Evolutionary conservation across 345 rosid genomes (phyloP), one percentile per base, ranked within the genome.

Genomic region (Eucalyptus coolabah): DNA sequence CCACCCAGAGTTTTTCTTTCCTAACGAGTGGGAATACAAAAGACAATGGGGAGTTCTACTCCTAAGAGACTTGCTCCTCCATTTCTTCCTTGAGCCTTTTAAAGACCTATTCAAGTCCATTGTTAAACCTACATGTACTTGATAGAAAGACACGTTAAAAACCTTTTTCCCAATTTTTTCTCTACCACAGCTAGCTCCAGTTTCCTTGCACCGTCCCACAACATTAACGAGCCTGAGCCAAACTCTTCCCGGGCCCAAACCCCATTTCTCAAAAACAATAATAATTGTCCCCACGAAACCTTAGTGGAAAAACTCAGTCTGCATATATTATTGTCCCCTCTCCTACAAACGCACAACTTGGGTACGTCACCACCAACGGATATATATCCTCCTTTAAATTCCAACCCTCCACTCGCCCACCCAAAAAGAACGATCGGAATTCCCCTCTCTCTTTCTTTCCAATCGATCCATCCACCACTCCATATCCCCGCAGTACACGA

Each of bases 281-380:
- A 77, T 77, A 77, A 77, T 77, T 77, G 83, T 40, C 30, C 93
- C 94, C 95, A 93, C 93, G 82, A 91, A 93, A 90, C 88, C 91
- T 63, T 89, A 94, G 96, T 95, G 97, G 97, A 90, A 90, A 91
- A 93, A 90, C 93, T 95, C 93, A 91, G 91, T 93, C 91, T 91
- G 94, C 97, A 96, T 96, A 91, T 93, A 91, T 92, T 91, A 93
- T 93, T 93, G 95, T 93, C 95, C 53, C 94, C 95, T 91, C 89
- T n/a, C 45, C 72, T 90, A 89, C 49, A 82, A 90, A 77, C 83
- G 83, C 83, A 80, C 16, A 88, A 56, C 87, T 67, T 85, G 63
- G 83, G 51, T 89, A 92, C 93, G 92, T 92, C 95, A 96, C 95
- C 90, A 89, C 92, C 90, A 44, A 92, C 88, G 89, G 60, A 92